Evolutionary conservation across 2,329 filamentous ascomycete genomes (phyloP).

Genomic region (Lasiodiplodia gonubiensis): DNA sequence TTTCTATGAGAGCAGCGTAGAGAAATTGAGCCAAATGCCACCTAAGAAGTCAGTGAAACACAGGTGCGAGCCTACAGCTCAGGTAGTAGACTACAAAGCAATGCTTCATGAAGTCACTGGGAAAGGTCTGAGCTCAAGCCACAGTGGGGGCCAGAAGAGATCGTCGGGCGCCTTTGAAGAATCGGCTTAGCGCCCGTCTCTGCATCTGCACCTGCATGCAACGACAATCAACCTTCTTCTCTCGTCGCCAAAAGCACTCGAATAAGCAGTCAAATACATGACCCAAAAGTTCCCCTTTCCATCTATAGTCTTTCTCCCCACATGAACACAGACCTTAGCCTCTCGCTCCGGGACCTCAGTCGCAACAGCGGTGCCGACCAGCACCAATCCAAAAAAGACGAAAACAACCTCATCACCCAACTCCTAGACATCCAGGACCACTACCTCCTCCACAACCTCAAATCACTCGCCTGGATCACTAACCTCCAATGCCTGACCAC

Average conservation of each 20-base stretch:
- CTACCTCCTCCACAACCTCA: slow-evolving; percentile 24
- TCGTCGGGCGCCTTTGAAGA: not conserved
- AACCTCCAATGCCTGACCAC: slow-evolving; percentile 12
- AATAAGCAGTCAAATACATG: not conserved
- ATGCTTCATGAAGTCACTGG: not conserved
- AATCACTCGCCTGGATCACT: slow-evolving; percentile 20
- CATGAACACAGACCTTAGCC: slow-evolving; percentile 12
- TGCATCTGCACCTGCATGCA: slow-evolving; percentile 1
- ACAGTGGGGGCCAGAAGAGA: not conserved
- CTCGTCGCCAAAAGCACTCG: not conserved
- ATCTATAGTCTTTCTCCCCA: not conserved
- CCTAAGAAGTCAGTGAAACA: too few species aligned
- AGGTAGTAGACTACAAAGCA: too few species aligned
- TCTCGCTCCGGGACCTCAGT: slow-evolving; percentile 13
- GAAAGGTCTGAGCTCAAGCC: not conserved
- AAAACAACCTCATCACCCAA: slow-evolving; percentile 55
- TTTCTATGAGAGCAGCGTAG: too few species aligned
- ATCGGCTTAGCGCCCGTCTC: not conserved
- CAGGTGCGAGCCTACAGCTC: too few species aligned
- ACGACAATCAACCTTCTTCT: not conserved
- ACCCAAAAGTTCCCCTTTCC: not conserved
- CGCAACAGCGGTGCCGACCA: slow-evolving; percentile 39
- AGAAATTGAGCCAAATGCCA: too few species aligned
- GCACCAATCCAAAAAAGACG: slow-evolving; percentile 23
- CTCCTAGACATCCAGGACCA: slow-evolving; percentile 53